phyloP scores from a whole-genome alignment of 2,329 filamentous ascomycete genomes.

The Paracoccidioides lutzii region DNA sequence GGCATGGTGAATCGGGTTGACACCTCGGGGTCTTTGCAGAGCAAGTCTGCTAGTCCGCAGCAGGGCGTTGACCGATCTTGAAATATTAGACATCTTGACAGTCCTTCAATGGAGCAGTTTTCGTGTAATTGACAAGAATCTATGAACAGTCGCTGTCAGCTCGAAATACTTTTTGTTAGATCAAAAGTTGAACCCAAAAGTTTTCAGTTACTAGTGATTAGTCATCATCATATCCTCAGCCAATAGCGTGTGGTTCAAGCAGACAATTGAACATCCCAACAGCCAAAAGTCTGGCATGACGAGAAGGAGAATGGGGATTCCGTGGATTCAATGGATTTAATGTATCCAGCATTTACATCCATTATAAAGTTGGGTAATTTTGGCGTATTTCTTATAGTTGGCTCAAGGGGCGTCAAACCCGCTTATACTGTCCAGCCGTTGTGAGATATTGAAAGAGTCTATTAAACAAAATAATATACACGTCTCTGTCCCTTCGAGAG shows the following conservation, averaged over 20 bases:
- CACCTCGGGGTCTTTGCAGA: slow-evolving; percentile 52
- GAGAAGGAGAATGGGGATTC: background rate
- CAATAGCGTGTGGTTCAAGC: no score
- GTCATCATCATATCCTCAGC: slow-evolving; percentile 17
- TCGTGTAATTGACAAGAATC: slow-evolving; percentile 8
- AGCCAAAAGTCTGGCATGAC: background rate
- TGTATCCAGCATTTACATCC: no score
- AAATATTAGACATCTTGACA: slow-evolving; percentile 63
- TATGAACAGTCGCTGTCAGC: background rate
- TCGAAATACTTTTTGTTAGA: slow-evolving; percentile 5
- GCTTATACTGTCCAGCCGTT: no score
- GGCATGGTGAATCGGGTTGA: slow-evolving; percentile 60
- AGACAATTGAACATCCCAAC: no score
- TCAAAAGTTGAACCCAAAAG: slow-evolving; percentile 16
- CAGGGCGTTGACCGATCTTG: slow-evolving; percentile 65
- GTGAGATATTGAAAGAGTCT: no score
- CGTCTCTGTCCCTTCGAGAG: background rate
- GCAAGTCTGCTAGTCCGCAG: slow-evolving; percentile 69
- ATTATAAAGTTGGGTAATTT: no score
- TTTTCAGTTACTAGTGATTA: slow-evolving; percentile 27
- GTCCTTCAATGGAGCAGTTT: slow-evolving; percentile 17
- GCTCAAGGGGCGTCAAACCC: no score
- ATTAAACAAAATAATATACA: background rate
- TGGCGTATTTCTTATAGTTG: no score
- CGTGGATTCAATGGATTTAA: no score